Base-by-base conservation (phyloP, 2,329 filamentous ascomycete genomes). In the Fusarium paranaense region DNA sequence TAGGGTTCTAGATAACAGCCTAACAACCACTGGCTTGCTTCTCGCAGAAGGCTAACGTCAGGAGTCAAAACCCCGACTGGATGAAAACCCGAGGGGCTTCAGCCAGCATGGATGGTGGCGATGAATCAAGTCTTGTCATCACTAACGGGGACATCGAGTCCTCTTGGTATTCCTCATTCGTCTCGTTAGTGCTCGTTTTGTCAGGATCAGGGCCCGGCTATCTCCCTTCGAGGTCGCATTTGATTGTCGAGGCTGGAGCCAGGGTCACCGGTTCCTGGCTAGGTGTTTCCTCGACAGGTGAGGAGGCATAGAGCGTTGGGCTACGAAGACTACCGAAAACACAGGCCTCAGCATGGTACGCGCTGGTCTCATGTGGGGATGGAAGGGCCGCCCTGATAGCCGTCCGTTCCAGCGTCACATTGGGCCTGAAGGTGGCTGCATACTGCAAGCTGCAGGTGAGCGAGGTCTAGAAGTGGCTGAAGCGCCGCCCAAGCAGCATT, bases 1-100 rank as follows among this genome's bases (percentile, higher is more conserved):
- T 40, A 40, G 59, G 14, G 59, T 62, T 62, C 37, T 27, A 27
- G 59, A 50, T 35, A 61, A 13, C 16, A 30, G n/a, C 27, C 40
- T 27, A 22, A 60, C 22, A 20, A 42, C 13, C 38, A 40, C 30
- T 33, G 32, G 32, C 45, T 25, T 38, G 45, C 8, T 11, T 63
- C 61, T 56, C 25, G 35, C 61, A 63, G 61, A 62, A 37, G 42
- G 13, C 60, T 38, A 62, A 62, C 25, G 32, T 62, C 45, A 62
- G 45, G 25, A 54, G 60, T 30, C 60, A 30, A 40, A 22, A 27
- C 6, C 38, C 61, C 45, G 45, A 54, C 45, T 62, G 61, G 45
- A 52, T 32, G 33, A 9, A 22, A 54, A 32, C 32, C 45, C 45
- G 25, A 52, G 45, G 25, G 20, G 33, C 27, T 27, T 62, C 20